Evolutionary conservation across 1,284 basidiomycete species (phyloP), one percentile per base, ranked within the genome.

Genomic region (Inonotus obliquus): DNA sequence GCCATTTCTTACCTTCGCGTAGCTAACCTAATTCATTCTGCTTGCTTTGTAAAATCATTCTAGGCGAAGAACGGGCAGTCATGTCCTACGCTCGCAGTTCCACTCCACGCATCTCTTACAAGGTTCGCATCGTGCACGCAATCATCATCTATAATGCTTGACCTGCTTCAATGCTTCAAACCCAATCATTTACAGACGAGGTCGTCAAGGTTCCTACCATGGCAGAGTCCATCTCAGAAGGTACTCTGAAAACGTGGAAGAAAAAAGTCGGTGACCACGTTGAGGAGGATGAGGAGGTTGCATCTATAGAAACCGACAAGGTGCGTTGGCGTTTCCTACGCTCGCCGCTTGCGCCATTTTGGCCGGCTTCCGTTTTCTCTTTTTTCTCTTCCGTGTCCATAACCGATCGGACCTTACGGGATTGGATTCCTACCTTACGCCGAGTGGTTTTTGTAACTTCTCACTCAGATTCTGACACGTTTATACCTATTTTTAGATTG

Each of bases 231-330:
- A 97, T 99, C 77, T 94, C 94, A 17, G 96, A 99, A 77, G 96
- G 96, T 59, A 99, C 96, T 4, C 81, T 99, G 65, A 98, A 96
- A 78, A 83, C 93, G 65, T 99, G 95, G 94, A 82, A 84, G 70
- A 98, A 98, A 80, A 86, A 96, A 77, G 87, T 92, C 56, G 96
- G 96, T 48, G 96, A 99, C 72, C 84, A 79, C 65, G 95, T 99
- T 63, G 85, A 89, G 72, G 89, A 82, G 47, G 94, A 98, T 73
- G 96, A 99, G 78, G 96, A 99, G 79, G 83, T 99, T 61, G 96
- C 95, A 27, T 96, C 94, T 53, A 98, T 99, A 68, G 96, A 99
- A 80, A 99, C 96, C 13, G 96, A 99, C 83, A 98, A 98, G 90
- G 95, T 25, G 23, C n/a, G 41, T 32, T 32, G 32, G 32, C 32